A percentile compares a stretch with the other conserved stretches of the same genome.
Evolutionary conservation across 2,329 filamentous ascomycete genomes (phyloP).

Genomic region (Neoscytalidium dimidiatum): DNA sequence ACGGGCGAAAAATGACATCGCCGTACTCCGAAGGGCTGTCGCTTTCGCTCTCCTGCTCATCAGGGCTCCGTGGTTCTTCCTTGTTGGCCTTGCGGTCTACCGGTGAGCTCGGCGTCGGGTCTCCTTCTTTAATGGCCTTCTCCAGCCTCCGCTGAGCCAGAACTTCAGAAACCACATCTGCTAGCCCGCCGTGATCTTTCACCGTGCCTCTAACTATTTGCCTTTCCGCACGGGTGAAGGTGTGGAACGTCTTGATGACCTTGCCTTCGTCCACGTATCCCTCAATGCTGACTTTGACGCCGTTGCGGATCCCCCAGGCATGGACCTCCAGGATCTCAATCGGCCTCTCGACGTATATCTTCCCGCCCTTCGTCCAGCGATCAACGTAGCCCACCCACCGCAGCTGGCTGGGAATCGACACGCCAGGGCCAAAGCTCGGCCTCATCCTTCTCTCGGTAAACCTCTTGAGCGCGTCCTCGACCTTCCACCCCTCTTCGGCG

Average conservation of each 20-base stretch:
- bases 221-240: constrained; percentile 73
- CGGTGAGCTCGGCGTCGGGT: constrained; percentile 11
- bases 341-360: constrained; percentile 78
- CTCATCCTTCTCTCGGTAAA: constrained; percentile 88
- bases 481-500: constrained; percentile 74
- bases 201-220: constrained; percentile 63
- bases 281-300: constrained; percentile 84
- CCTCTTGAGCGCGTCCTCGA: constrained; percentile 62
- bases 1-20: constrained; percentile 77
- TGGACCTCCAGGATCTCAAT: constrained; percentile 88
- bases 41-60: background rate
- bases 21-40: background rate
- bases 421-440: constrained; percentile 81
- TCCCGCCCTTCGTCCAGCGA: constrained; percentile 74
- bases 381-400: constrained; percentile 88
- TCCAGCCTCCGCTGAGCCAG: constrained; percentile 31
- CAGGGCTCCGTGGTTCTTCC: background rate
- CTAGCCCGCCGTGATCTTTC: constrained; percentile 42
- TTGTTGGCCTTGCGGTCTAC: constrained; percentile 14
- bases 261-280: constrained; percentile 88
- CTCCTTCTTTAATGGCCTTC: constrained; percentile 21
- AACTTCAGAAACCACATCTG: constrained; percentile 48
- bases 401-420: constrained; percentile 90
- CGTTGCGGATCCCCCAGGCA: constrained; percentile 82
- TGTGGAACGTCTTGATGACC: constrained; percentile 80